Base-by-base conservation (phyloP, 352 stramenopile species). In the Globisporangium echinulatum region DNA sequence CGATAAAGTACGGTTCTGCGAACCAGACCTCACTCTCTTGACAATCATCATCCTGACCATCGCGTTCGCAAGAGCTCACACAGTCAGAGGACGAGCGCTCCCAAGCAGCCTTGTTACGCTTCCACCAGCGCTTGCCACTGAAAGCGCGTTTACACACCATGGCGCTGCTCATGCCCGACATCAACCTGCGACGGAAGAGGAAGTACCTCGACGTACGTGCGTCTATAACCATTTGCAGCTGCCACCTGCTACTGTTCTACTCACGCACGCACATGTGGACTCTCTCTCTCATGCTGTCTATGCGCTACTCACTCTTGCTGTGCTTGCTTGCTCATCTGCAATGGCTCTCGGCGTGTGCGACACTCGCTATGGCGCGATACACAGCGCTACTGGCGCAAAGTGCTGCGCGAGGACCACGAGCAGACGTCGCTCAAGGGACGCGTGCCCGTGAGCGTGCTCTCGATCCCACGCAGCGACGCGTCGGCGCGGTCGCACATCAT, bases 161-260 rank as follows among this genome's bases (percentile, higher is more conserved):
- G 75, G 58, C 75, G 52, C 55, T 87, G 54, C 62, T 86, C 52
- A 85, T 88, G 75, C 77, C 77, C 36, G 77, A 88, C 62, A 83
- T 87, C 54, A 82, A 85, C 37, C 72, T 92, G 39, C 79, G 79
- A 8, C 79, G 75, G 10, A 79, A 70, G 19, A 80, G 82, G n/a
- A 69, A 64, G 52, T 70, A 70, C 54, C 64, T 88, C 33, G 71
- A 88, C 68, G 82, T 88, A 54, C 42, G 69, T 60, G 11, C 17
- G n/a, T 10, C 11, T 25, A 25, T 0, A 4, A 37, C 47, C 14
- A 14, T 19, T 14, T 17, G 25, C 40, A 46, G 25, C 25, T 33
- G 25, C 25, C 25, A 33, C 25, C 25, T 11, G 46, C 46, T 33
- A 11, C 15, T 50, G n/a, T 10, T 50, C 46, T 36, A 14, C 7